phyloP scores from a whole-genome alignment of 2,329 filamentous ascomycete genomes.

The Trichophyton simii region DNA sequence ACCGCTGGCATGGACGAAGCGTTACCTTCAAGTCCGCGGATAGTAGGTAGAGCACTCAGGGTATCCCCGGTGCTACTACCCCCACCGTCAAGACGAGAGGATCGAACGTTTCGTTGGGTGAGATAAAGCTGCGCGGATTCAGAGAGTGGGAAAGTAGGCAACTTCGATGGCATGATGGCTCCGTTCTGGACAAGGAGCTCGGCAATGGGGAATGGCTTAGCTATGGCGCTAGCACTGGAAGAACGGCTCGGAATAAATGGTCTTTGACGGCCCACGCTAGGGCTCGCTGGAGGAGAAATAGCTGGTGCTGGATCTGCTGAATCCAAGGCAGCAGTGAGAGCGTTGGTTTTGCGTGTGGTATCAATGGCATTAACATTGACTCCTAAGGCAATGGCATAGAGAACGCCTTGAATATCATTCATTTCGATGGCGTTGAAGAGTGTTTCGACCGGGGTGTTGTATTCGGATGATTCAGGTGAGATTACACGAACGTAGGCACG shows the following conservation, averaged over 20 bases:
- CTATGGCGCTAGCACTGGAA: conserved; percentile 25
- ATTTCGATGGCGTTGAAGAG: conserved; percentile 87
- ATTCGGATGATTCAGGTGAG: conserved; percentile 61
- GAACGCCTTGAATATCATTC: conserved; percentile 85
- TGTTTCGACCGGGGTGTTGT: conserved; percentile 70
- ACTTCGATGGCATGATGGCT: conserved; percentile 63
- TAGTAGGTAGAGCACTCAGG: conserved; percentile 48
- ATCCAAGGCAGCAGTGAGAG: conserved; percentile 79
- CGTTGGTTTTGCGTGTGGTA: conserved; percentile 74
- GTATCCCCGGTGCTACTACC: conserved; percentile 39
- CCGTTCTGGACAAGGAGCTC: conserved; percentile 90
- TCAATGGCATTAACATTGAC: conserved; percentile 82
- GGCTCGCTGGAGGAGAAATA: conserved; percentile 10
- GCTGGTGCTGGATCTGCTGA: conserved; percentile 84
- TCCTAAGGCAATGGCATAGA: conserved; percentile 75
- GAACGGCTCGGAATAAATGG: conserved; percentile 28
- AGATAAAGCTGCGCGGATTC: conserved; percentile 70
- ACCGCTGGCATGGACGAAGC: conserved; percentile 17
- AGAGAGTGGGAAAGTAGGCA: conserved; percentile 74
- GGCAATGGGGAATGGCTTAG: conserved; percentile 69
- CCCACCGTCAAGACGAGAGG: conserved; percentile 24
- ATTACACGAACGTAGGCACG: conserved; percentile 63
- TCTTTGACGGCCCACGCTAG: conserved; percentile 10
- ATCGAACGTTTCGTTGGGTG: conserved; percentile 52
- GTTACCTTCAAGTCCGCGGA: conserved; percentile 26